Evolutionary conservation across 208 protist species (phyloP).

Genomic region (Spongospora subterranea): DNA sequence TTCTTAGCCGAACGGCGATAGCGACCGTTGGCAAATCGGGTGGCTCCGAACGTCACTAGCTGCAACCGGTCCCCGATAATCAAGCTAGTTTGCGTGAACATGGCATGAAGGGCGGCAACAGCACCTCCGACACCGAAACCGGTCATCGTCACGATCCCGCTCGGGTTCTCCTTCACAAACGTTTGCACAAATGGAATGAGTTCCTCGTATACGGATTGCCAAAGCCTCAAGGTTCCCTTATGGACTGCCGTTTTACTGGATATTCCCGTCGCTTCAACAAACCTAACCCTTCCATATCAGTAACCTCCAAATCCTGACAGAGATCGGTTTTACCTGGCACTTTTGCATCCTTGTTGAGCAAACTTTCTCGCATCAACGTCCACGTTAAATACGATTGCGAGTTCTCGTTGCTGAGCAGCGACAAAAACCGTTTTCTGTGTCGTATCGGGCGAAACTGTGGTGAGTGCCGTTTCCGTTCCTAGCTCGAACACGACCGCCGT

Average conservation of each 20-base stretch:
- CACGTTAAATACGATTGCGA: background rate
- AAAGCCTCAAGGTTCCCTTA: background rate
- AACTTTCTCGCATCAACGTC: background rate
- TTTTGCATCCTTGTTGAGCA: background rate
- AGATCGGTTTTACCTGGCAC: no score
- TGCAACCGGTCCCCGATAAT: background rate
- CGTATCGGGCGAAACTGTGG: no score
- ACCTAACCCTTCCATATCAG: background rate
- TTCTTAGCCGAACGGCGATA: background rate
- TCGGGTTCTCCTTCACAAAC: conserved; percentile 1
- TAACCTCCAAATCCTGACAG: no score
- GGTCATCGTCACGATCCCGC: background rate
- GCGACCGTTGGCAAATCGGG: background rate
- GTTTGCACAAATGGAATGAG: background rate
- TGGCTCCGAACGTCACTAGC: background rate
- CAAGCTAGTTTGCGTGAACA: conserved; percentile 22
- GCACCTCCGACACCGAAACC: conserved; percentile 6
- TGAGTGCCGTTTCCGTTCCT: no score
- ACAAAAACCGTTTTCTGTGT: background rate
- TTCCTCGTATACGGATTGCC: background rate
- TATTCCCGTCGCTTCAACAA: background rate
- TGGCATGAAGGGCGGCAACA: background rate
- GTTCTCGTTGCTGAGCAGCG: background rate
- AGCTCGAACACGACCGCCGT: no score
- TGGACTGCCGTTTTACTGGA: background rate